phyloP scores from a whole-genome alignment of 106 monocot genomes.

The Alisma plantagoaquatica region DNA sequence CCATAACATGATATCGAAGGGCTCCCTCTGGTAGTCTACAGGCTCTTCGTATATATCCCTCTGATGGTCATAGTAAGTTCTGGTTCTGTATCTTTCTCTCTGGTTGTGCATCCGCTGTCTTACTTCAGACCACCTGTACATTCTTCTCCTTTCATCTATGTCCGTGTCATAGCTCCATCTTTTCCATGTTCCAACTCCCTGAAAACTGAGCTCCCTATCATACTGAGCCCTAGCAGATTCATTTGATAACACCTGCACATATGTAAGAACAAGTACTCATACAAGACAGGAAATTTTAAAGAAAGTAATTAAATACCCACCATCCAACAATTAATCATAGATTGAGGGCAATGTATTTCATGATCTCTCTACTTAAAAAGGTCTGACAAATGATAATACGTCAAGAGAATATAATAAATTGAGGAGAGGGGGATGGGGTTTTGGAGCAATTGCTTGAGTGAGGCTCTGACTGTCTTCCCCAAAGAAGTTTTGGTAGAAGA shows the following conservation, averaged over 20 bases:
- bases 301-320: not conserved
- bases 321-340: no score
- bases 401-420: no score
- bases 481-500: no score
- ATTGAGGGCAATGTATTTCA: no score
- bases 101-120: conserved; percentile 25
- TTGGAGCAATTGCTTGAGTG: no score
- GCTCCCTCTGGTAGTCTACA: conserved; percentile 17
- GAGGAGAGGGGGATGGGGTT: no score
- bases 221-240: conserved; percentile 42
- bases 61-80: conserved; percentile 11
- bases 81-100: conserved; percentile 2
- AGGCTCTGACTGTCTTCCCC: no score
- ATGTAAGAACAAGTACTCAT: not conserved
- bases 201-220: conserved; percentile 25
- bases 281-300: not conserved
- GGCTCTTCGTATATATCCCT: conserved; percentile 6
- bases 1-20: conserved; percentile 34
- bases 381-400: no score
- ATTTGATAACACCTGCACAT: conserved; percentile 54
- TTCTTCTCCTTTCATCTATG: conserved; percentile 19
- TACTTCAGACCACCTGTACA: conserved; percentile 45
- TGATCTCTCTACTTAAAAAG: no score
- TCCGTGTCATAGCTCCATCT: conserved; percentile 17
- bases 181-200: conserved; percentile 4